Percentiles rank a stretch among this genome's conserved stretches.
phyloP scores from a whole-genome alignment of 2,329 filamentous ascomycete genomes.

The Botrytis paeoniae region DNA sequence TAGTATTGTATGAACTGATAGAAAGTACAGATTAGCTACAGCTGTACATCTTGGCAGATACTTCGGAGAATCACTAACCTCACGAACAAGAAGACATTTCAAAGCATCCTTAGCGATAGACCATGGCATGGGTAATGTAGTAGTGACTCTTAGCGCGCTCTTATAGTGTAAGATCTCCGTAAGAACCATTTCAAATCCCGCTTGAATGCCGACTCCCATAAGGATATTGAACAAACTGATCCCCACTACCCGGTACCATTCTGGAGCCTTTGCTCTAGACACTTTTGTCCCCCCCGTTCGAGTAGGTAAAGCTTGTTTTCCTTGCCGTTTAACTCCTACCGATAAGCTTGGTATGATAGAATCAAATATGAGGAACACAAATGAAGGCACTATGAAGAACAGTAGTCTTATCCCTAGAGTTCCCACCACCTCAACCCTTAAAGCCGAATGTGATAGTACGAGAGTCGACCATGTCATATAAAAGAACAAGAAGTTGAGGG shows the following conservation, averaged over 20 bases:
- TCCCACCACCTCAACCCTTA: slow-evolving; percentile 72
- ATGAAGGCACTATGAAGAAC: slow-evolving; percentile 71
- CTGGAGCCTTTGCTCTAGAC: slow-evolving; percentile 41
- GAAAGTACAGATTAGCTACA: slow-evolving; percentile 3
- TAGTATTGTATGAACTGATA: slow-evolving; percentile 63
- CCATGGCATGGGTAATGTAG: slow-evolving; percentile 60
- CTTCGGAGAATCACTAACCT: slow-evolving; percentile 43
- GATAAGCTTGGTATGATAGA: slow-evolving; percentile 65
- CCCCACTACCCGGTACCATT: slow-evolving; percentile 48
- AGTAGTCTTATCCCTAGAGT: slow-evolving; percentile 64
- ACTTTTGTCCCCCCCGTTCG: slow-evolving; percentile 40
- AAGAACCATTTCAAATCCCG: slow-evolving; percentile 51
- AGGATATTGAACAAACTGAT: slow-evolving; percentile 56
- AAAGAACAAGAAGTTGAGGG: slow-evolving; percentile 82
- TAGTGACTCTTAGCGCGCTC: slow-evolving; percentile 57
- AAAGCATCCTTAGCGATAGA: slow-evolving; percentile 54
- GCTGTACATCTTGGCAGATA: neutral
- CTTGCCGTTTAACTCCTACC: slow-evolving; percentile 66
- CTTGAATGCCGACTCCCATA: slow-evolving; percentile 53
- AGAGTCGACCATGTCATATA: slow-evolving; percentile 71
- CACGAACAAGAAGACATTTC: slow-evolving; percentile 53
- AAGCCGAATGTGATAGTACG: slow-evolving; percentile 70
- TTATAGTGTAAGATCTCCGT: slow-evolving; percentile 51
- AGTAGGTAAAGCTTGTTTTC: slow-evolving; percentile 48
- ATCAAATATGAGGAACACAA: slow-evolving; percentile 72